Conservation (phyloP, 176 grass and related monocot species). For the Oropetium thomaeum region DNA sequence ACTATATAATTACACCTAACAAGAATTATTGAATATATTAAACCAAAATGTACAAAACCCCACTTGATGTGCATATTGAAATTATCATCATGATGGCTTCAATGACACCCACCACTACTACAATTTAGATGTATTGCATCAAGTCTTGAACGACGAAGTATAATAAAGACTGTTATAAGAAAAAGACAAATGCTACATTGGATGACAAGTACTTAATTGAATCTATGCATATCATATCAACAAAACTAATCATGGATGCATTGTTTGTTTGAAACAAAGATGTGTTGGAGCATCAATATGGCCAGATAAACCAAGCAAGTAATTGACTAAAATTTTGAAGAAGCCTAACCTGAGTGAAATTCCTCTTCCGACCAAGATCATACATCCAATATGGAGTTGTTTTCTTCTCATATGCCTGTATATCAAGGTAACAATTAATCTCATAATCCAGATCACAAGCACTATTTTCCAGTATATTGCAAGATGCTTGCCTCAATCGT, state of each 20-base stretch:
- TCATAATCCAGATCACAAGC: conserved; percentile 2
- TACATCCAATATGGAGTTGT: conserved; percentile 81
- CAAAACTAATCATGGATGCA: background rate
- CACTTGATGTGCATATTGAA: background rate
- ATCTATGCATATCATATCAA: background rate
- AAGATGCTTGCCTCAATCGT: conserved; percentile 67
- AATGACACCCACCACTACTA: background rate
- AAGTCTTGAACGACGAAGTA: background rate
- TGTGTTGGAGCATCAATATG: background rate
- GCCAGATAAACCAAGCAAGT: background rate
- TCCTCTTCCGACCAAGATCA: conserved; percentile 88
- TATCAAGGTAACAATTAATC: conserved; percentile 23
- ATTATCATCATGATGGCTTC: background rate
- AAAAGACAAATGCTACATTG: background rate
- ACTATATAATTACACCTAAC: background rate
- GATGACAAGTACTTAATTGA: background rate
- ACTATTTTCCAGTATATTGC: background rate
- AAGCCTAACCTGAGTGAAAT: conserved; percentile 79
- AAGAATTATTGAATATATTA: background rate
- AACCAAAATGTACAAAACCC: background rate
- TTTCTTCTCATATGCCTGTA: conserved; percentile 95
- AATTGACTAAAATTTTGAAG: background rate
- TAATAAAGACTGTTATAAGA: background rate
- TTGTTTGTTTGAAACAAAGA: background rate
- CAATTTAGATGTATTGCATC: background rate